phyloP scores from a whole-genome alignment of 2,329 filamentous ascomycete species.

The Aspergillus transmontanensis region DNA sequence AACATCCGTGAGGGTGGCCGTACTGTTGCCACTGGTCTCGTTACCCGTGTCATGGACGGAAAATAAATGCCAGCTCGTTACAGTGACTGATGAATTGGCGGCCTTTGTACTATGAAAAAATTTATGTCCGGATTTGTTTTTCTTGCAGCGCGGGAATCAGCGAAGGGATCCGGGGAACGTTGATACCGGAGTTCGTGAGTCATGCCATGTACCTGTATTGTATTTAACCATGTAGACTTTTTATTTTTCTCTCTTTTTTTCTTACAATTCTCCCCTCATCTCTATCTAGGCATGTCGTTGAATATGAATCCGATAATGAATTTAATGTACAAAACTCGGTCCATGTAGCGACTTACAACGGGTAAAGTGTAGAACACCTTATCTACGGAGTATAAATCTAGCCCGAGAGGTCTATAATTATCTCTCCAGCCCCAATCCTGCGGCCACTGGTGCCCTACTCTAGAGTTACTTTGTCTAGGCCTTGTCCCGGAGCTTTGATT shows the following conservation, averaged over 20 bases:
- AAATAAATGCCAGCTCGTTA: conserved; percentile 24
- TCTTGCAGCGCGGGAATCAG: conserved; percentile 40
- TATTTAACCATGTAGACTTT: conserved; percentile 34
- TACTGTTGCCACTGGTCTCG: conserved; percentile 80
- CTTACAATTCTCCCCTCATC: conserved; percentile 26
- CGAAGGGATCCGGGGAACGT: conserved; percentile 32
- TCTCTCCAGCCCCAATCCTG: not conserved
- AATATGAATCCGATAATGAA: conserved; percentile 24
- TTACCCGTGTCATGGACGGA: conserved; percentile 67
- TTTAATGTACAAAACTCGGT: not conserved
- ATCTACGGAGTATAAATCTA: not conserved
- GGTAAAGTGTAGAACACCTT: not conserved
- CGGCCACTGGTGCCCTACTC: not conserved
- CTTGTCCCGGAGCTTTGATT: too few species aligned
- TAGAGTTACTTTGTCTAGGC: not conserved
- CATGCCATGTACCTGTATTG: conserved; percentile 39
- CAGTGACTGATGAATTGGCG: conserved; percentile 20
- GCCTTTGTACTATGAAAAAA: conserved; percentile 37
- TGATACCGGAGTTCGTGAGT: conserved; percentile 37
- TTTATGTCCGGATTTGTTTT: conserved; percentile 26
- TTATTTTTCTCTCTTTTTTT: conserved; percentile 23
- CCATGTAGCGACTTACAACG: not conserved
- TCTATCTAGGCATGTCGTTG: conserved; percentile 18
- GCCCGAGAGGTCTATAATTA: not conserved
- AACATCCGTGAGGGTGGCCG: conserved; percentile 97